Percentiles rank a stretch among this genome's conserved stretches.
Conservation (phyloP, 352 stramenopile species). For the Globisporangium acanthophoron region DNA sequence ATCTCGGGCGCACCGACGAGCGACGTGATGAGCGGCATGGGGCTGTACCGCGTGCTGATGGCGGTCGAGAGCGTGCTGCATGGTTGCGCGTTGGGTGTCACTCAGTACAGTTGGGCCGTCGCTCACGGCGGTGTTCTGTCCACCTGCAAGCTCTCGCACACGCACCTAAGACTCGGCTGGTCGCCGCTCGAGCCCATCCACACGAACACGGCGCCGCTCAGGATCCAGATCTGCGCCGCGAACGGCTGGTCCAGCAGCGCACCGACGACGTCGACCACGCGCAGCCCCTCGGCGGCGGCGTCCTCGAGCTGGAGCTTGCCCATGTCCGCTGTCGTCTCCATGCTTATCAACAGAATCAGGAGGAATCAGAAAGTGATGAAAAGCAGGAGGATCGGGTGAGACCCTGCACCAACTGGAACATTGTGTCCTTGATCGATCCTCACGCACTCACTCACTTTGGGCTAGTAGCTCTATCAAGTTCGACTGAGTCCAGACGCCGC, state of each 20-base stretch:
- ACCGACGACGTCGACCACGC: slow-evolving; percentile 48
- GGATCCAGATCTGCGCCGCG: slow-evolving; percentile 67
- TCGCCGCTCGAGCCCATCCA: slow-evolving; percentile 58
- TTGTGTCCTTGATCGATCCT: no score
- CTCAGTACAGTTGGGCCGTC: neutral
- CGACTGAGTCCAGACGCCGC: slow-evolving; percentile 2
- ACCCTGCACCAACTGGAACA: no score
- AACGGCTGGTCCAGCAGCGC: slow-evolving; percentile 64
- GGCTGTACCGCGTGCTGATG: slow-evolving; percentile 69
- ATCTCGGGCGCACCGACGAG: slow-evolving; percentile 61
- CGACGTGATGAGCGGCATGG: slow-evolving; percentile 75
- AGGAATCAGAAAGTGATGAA: no score
- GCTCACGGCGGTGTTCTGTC: no score
- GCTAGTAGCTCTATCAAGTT: no score
- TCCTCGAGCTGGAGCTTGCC: neutral
- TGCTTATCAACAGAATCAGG: neutral
- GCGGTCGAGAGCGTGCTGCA: slow-evolving; percentile 70
- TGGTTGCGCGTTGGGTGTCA: neutral
- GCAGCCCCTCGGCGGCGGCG: slow-evolving; percentile 9
- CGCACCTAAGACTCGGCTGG: slow-evolving; percentile 35
- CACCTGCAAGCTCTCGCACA: no score
- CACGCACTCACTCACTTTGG: neutral
- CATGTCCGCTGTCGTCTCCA: no score
- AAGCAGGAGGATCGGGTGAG: no score
- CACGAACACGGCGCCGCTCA: slow-evolving; percentile 65